Conservation (phyloP, 2,329 filamentous ascomycete genomes). For the Aplosporella prunicola region DNA sequence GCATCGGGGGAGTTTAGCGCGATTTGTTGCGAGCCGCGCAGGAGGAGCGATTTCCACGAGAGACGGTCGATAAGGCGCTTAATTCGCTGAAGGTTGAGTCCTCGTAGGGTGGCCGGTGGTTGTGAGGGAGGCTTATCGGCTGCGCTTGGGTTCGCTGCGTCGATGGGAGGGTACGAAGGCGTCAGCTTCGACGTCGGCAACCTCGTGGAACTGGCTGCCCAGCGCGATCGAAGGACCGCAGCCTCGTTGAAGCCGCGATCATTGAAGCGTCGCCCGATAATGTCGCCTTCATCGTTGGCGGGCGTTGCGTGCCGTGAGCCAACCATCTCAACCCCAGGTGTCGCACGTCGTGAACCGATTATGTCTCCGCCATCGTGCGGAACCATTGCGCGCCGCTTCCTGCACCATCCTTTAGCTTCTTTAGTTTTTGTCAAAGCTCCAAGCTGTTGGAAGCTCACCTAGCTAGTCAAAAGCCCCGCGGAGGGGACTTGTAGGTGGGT, state of each 20-base stretch:
- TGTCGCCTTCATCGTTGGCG: conserved; percentile 6
- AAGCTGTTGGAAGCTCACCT: no score
- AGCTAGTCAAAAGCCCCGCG: no score
- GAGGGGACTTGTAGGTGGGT: no score
- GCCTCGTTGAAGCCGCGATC: not conserved
- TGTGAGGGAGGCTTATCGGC: not conserved
- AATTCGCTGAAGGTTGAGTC: conserved; percentile 2
- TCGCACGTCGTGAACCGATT: no score
- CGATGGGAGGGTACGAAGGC: not conserved
- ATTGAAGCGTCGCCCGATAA: conserved; percentile 2
- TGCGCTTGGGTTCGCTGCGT: not conserved
- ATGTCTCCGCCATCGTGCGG: no score
- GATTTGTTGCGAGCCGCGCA: conserved; percentile 3
- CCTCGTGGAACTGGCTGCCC: not conserved
- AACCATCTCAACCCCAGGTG: no score
- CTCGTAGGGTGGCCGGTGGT: not conserved
- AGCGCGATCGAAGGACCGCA: not conserved
- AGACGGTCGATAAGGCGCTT: conserved; percentile 9
- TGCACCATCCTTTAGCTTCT: no score
- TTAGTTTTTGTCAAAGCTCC: no score
- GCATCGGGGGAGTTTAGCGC: not conserved
- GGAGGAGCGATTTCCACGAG: conserved; percentile 5
- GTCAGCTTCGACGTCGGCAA: not conserved
- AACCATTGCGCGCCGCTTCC: no score
- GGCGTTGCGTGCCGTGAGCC: no score